These are phyloP conservation scores for Chrysosphaeria jannelii DNA, from an alignment of 2,329 filamentous ascomycete species.

Conservation along the genomic window DNA sequence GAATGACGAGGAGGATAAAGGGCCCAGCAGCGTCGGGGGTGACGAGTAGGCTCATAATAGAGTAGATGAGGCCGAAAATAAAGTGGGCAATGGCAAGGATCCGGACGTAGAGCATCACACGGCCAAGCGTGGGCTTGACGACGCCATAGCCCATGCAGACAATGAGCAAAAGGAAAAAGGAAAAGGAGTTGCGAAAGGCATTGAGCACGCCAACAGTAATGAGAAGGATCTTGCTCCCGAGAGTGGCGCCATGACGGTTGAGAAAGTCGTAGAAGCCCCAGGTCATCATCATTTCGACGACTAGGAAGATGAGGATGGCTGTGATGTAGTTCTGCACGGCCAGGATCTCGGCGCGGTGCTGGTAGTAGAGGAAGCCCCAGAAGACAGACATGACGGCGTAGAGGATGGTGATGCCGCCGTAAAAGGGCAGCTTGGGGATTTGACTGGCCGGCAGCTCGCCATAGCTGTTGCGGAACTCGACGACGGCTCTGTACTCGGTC, in stretches of 20 bases:
- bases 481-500: slow-evolving; percentile 44
- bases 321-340: slow-evolving; percentile 98
- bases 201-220: slow-evolving; percentile 81
- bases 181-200: slow-evolving; percentile 85
- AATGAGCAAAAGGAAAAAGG: slow-evolving; percentile 89
- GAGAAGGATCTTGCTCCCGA: slow-evolving; percentile 59
- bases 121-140: slow-evolving; percentile 73
- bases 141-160: slow-evolving; percentile 99
- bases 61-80: slow-evolving; percentile 78
- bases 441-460: slow-evolving; percentile 86
- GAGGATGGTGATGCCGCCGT: slow-evolving; percentile 74
- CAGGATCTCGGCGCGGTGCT: slow-evolving; percentile 80
- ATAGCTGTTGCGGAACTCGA: slow-evolving; percentile 86
- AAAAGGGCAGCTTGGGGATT: slow-evolving; percentile 91
- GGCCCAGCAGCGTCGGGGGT: slow-evolving; percentile 69
- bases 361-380: slow-evolving; percentile 88
- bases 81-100: slow-evolving; percentile 82
- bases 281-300: slow-evolving; percentile 90
- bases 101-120: slow-evolving; percentile 81
- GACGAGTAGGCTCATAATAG: slow-evolving; percentile 63
- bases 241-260: slow-evolving; percentile 64
- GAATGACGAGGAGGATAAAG: slow-evolving; percentile 70
- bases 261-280: slow-evolving; percentile 98
- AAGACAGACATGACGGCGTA: slow-evolving; percentile 68
- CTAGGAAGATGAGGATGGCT: slow-evolving; percentile 76